Conservation (phyloP, 371 early-diverging fungal species). For the Apophysomyces variabilis region DNA sequence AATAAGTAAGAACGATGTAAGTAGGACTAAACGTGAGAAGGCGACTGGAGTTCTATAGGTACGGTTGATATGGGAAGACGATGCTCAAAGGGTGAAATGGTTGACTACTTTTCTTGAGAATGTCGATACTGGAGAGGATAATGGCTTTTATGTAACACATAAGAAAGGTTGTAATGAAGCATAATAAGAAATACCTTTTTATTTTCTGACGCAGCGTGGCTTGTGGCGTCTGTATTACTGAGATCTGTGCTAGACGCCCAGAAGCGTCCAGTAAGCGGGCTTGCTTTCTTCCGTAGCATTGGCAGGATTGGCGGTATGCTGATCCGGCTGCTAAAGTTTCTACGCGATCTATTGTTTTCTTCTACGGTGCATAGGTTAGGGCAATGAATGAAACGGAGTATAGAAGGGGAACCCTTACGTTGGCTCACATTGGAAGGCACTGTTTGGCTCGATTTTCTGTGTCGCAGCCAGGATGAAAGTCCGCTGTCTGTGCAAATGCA, state of each 20-base stretch:
- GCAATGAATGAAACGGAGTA: neutral
- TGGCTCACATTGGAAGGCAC: neutral
- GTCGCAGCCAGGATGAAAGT: neutral
- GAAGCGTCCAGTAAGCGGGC: neutral
- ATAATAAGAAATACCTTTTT: neutral
- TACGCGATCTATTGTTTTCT: neutral
- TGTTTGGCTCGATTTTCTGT: neutral
- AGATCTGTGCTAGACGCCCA: neutral
- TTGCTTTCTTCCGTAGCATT: neutral
- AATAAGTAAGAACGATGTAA: too few relatives aligned
- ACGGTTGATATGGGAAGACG: neutral
- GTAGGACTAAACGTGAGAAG: too few relatives aligned
- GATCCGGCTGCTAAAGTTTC: neutral
- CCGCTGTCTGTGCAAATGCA: constrained; percentile 2
- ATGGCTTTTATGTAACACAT: neutral
- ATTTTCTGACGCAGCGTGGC: neutral
- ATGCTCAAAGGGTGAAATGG: neutral
- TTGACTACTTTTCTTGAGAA: neutral
- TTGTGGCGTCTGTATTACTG: neutral
- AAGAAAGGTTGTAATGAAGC: neutral
- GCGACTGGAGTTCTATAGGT: too few relatives aligned
- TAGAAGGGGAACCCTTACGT: neutral
- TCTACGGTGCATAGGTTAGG: neutral
- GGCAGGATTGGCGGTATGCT: neutral
- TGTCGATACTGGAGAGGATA: neutral